A percentile compares a stretch with the other conserved stretches of the same genome.
phyloP scores from a whole-genome alignment of 192 early-diverging fungal genomes.

The Jimgerdemannia lactiflua region DNA sequence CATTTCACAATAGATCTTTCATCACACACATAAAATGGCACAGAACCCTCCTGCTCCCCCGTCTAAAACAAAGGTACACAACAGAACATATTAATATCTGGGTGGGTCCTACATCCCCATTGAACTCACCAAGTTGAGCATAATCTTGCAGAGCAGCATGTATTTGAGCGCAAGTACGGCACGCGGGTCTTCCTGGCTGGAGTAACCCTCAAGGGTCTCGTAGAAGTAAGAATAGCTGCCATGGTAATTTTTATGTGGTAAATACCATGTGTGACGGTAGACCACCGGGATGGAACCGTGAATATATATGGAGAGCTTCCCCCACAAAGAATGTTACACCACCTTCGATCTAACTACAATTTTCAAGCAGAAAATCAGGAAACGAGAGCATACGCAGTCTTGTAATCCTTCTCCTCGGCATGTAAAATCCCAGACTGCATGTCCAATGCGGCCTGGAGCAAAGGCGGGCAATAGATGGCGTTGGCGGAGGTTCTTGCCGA shows the following conservation, averaged over 20 bases:
- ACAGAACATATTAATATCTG: no score
- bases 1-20: neutral
- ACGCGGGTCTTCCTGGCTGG: conserved; percentile 82
- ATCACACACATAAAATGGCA: neutral
- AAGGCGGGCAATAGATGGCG: conserved; percentile 95
- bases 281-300: no score
- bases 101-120: no score
- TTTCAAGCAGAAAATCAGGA: neutral
- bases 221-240: conserved; percentile 86
- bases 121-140: conserved; percentile 84
- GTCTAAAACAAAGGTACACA: no score
- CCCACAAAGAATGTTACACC: no score
- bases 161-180: conserved; percentile 94
- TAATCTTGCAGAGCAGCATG: conserved; percentile 99
- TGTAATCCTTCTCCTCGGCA: conserved; percentile 98
- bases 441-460: conserved; percentile 94
- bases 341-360: no score
- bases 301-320: no score
- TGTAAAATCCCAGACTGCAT: conserved; percentile 98
- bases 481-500: conserved; percentile 97
- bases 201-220: conserved; percentile 94
- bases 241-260: no score
- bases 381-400: conserved; percentile 73
- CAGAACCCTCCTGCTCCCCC: neutral
- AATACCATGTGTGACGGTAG: no score